These are phyloP conservation scores for Plasmodium gonderi DNA, from an alignment of 169 alveolate genomes.

Conservation along the genomic window DNA sequence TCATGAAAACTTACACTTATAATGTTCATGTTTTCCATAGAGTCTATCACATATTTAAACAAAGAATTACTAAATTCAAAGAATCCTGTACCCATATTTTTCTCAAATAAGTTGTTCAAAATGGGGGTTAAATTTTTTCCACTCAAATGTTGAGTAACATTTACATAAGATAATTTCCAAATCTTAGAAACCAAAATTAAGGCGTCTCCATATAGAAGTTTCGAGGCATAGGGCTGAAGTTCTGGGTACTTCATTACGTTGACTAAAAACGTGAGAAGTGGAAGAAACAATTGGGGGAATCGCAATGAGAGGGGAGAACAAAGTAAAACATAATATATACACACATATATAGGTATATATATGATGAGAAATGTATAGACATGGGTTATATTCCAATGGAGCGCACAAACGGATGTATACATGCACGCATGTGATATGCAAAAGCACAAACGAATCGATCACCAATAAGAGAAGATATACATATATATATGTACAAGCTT, in stretches of 20 bases:
- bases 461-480: too few relatives aligned
- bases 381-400: too few relatives aligned
- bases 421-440: background rate
- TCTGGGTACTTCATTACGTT: constrained; percentile 9
- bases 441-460: too few relatives aligned
- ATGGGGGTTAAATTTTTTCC: constrained; percentile 46
- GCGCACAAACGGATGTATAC: too few relatives aligned
- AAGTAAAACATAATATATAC: background rate
- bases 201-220: constrained; percentile 65
- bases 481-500: background rate
- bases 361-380: too few relatives aligned
- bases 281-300: background rate
- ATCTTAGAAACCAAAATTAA: constrained; percentile 54
- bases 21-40: constrained; percentile 15
- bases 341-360: background rate
- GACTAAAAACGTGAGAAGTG: background rate
- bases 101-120: constrained; percentile 50
- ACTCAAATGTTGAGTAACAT: constrained; percentile 14
- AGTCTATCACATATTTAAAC: constrained; percentile 36
- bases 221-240: constrained; percentile 41
- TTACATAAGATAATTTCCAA: constrained; percentile 70
- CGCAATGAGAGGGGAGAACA: background rate
- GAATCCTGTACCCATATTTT: constrained; percentile 68
- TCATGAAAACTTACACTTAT: constrained; percentile 28
- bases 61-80: constrained; percentile 66